Conservation (phyloP, 2,329 filamentous ascomycete genomes). For the Ophiognomonia clavigignenti-juglandacearum region DNA sequence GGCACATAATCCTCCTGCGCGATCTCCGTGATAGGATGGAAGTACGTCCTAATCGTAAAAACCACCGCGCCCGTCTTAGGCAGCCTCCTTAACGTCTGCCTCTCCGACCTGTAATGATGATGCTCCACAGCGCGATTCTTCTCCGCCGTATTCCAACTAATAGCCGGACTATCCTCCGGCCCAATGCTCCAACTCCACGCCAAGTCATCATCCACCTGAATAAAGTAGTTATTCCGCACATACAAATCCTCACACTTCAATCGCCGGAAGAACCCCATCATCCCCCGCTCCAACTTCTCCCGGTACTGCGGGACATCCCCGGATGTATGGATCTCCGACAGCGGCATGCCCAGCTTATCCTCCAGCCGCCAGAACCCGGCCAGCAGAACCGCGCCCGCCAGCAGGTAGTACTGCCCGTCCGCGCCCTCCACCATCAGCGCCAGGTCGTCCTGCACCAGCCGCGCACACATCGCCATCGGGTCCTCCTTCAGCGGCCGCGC, state of each 20-base stretch:
- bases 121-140: constrained; percentile 68
- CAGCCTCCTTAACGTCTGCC: constrained; percentile 63
- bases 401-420: constrained; percentile 77
- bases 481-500: constrained; percentile 65
- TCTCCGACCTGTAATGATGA: constrained; percentile 73
- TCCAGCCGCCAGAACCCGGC: constrained; percentile 79
- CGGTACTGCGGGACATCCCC: constrained; percentile 71
- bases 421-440: constrained; percentile 75
- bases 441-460: constrained; percentile 75
- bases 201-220: constrained; percentile 76
- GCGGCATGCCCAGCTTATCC: constrained; percentile 76
- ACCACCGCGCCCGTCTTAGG: constrained; percentile 54
- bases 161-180: constrained; percentile 57
- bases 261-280: constrained; percentile 76
- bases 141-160: constrained; percentile 72
- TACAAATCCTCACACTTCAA: constrained; percentile 62
- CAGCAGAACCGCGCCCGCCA: constrained; percentile 70
- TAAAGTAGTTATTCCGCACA: constrained; percentile 76
- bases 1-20: constrained; percentile 71
- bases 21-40: constrained; percentile 65
- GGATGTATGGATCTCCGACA: constrained; percentile 74
- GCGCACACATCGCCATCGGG: constrained; percentile 69
- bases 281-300: constrained; percentile 68
- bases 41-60: constrained; percentile 79
- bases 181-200: constrained; percentile 76